Conservation (phyloP, 768 basidiomycete species). For the Auricularia sp. region DNA sequence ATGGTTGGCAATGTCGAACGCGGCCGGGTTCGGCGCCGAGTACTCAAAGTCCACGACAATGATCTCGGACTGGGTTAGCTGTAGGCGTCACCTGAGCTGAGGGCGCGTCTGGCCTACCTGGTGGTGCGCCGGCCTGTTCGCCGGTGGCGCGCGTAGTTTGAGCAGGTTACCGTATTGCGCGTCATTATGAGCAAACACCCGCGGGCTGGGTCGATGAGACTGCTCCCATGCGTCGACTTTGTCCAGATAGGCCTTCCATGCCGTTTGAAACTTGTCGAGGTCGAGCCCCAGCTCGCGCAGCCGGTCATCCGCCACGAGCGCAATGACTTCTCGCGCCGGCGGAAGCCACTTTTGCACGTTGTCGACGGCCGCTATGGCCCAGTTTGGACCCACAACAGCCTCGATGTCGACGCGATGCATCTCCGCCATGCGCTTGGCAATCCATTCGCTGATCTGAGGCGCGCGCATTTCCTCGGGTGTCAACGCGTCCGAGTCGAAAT, state of each 20-base stretch:
- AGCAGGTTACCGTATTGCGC: slow-evolving; percentile 92
- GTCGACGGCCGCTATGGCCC: slow-evolving; percentile 50
- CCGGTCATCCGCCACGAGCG: slow-evolving; percentile 37
- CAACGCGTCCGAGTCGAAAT: slow-evolving; percentile 80
- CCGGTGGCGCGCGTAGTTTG: slow-evolving; percentile 46
- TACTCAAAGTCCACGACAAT: slow-evolving; percentile 99
- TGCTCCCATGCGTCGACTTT: slow-evolving; percentile 61
- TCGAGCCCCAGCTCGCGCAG: slow-evolving; percentile 37
- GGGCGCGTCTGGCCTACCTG: slow-evolving; percentile 37
- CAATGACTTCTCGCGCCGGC: slow-evolving; percentile 64
- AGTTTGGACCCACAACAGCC: slow-evolving; percentile 43
- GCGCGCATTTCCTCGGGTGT: slow-evolving; percentile 70
- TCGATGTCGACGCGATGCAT: slow-evolving; percentile 85
- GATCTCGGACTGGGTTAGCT: slow-evolving; percentile 36
- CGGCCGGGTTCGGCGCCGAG: slow-evolving; percentile 82
- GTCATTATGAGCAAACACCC: slow-evolving; percentile 89
- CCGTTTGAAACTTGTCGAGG: slow-evolving; percentile 48
- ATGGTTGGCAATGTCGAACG: slow-evolving; percentile 94
- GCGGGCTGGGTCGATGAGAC: slow-evolving; percentile 44
- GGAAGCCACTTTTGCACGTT: slow-evolving; percentile 65
- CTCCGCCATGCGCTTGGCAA: slow-evolving; percentile 92
- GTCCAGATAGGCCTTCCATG: slow-evolving; percentile 57
- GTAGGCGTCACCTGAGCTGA: background rate
- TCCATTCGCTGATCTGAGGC: slow-evolving; percentile 66
- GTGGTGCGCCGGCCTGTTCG: slow-evolving; percentile 60